phyloP scores from a whole-genome alignment of 768 basidiomycete species.

The Suillus discolor region DNA sequence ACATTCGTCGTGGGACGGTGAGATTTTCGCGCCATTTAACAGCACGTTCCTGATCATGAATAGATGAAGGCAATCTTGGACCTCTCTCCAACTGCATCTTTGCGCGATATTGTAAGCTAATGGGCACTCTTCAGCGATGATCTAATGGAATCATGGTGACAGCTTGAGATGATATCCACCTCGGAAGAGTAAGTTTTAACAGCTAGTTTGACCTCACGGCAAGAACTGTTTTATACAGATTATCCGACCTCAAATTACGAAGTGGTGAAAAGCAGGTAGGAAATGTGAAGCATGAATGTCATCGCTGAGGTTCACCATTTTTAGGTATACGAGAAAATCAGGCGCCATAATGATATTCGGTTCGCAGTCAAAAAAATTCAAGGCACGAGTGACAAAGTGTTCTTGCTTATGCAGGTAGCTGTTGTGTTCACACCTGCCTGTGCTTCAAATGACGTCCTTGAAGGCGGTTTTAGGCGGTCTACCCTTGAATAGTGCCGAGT shows the following conservation, averaged over 20 bases:
- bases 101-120: constrained; percentile 67
- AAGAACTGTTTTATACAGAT: constrained; percentile 40
- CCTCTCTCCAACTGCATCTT: constrained; percentile 52
- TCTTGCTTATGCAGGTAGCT: constrained; percentile 75
- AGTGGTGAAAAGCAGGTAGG: constrained; percentile 73
- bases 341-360: constrained; percentile 75
- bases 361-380: constrained; percentile 73
- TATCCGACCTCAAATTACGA: constrained; percentile 69
- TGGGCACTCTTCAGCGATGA: background rate
- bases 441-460: constrained; percentile 13
- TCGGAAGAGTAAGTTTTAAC: constrained; percentile 62
- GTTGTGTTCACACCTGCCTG: background rate
- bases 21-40: constrained; percentile 13
- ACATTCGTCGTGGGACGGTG: constrained; percentile 73
- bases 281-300: background rate
- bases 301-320: background rate
- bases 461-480: constrained; percentile 77
- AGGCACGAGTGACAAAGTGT: constrained; percentile 74
- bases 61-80: constrained; percentile 72
- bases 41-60: constrained; percentile 9
- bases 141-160: constrained; percentile 7
- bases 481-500: constrained; percentile 67
- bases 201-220: background rate
- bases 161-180: constrained; percentile 67
- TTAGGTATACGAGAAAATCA: constrained; percentile 66